Base-by-base conservation (phyloP, 257 asterid species). In the Rehmannia glutinosa region DNA sequence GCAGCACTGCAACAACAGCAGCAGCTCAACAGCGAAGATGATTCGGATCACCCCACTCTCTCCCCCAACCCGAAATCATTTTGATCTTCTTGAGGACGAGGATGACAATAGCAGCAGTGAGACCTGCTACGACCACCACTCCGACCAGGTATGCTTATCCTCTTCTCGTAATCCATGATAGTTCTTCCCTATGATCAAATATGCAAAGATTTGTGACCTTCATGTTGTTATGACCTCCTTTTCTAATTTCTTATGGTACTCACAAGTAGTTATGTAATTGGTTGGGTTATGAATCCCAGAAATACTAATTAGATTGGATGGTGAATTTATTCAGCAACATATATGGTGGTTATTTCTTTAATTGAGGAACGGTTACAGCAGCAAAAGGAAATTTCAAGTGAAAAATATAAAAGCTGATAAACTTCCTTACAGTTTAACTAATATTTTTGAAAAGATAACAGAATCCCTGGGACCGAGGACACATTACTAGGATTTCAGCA, bases 71-170 rank as follows among this genome's bases (percentile, higher is more conserved):
- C 73, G 66, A 33, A 86, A 86, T 77, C 84, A 74, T 1, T 89
- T 89, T 69, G 82, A 83, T 78, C 88, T 89, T 69, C 96, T 89
- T 35, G 79, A 76, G 58, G 79, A 79, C 23, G 82, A 46, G 33
- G 76, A 64, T 45, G 86, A 54, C 33, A 25, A 25, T 15, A 68
- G 54, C 45, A 45, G 30, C 61, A 66, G 46, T 19, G 79, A 65
- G 58, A 58, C 0, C n/a, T 15, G 24, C 46, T 12, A 16, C 60
- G 47, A 55, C 16, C 27, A 42, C 39, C 70, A 57, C 35, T 65
- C 77, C 32, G 77, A 76, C 49, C 78, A 81, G 89, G 95, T 87
- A 28, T 33, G 39, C 16, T 64, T 59, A 28, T n/a, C 41, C 28
- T 25, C 58, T 11, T 1, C 25, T 1, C 16, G n/a, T 67, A 36